Conservation (phyloP, 306 rosid genomes). For the Delonix regia region DNA sequence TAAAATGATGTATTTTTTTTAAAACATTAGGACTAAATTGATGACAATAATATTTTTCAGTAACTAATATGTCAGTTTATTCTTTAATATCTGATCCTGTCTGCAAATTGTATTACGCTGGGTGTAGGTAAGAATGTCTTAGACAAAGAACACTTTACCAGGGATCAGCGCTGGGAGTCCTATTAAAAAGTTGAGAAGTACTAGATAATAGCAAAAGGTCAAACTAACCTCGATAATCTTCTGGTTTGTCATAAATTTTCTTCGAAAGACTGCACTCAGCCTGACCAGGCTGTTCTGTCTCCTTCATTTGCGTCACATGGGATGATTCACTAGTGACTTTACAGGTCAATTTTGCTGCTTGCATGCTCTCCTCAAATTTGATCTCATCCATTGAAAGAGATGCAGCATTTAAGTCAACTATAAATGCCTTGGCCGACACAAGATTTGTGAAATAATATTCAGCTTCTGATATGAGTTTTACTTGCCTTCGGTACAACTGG, state of each 20-base stretch:
- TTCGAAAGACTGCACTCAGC: conserved; percentile 30
- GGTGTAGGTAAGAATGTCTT: neutral
- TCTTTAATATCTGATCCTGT: neutral
- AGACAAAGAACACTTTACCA: neutral
- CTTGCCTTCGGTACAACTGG: conserved; percentile 66
- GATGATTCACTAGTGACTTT: conserved; percentile 36
- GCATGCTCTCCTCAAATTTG: conserved; percentile 65
- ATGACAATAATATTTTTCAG: no score
- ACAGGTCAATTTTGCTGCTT: conserved; percentile 49
- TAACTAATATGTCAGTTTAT: neutral
- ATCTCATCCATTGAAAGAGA: conserved; percentile 58
- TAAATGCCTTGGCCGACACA: conserved; percentile 62
- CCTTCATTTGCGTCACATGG: conserved; percentile 27
- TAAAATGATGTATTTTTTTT: no score
- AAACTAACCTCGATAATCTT: conserved; percentile 47
- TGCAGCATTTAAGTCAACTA: conserved; percentile 58
- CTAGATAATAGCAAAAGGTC: neutral
- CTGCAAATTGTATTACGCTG: neutral
- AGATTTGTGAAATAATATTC: conserved; percentile 64
- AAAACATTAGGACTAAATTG: neutral
- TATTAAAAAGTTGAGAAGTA: neutral
- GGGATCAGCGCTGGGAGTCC: neutral
- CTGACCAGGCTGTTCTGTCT: conserved; percentile 34
- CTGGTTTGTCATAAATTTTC: conserved; percentile 20
- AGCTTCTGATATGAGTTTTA: conserved; percentile 63